Percentiles rank a stretch among this genome's conserved stretches.
Conservation (phyloP, 495 filamentous ascomycete genomes). For the Aspergillus olivimuriae region DNA sequence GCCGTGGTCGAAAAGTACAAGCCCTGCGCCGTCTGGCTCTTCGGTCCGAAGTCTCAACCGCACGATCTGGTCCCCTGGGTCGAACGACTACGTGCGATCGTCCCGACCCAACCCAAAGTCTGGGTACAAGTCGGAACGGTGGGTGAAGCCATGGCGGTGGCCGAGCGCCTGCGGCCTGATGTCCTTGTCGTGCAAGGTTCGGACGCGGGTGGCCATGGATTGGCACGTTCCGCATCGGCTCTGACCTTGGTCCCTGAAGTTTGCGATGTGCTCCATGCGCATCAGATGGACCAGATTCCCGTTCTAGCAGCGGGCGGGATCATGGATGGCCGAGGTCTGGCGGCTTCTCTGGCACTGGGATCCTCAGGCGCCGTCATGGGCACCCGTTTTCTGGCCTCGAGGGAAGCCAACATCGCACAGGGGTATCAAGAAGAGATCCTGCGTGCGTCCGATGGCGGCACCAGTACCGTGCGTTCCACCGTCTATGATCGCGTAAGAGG, state of each 20-base stretch:
- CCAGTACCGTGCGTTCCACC: constrained; percentile 54
- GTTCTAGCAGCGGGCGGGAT: constrained; percentile 68
- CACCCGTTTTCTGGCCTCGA: constrained; percentile 57
- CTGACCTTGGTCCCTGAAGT: constrained; percentile 51
- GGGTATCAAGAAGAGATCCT: constrained; percentile 55
- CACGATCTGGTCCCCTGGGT: constrained; percentile 48
- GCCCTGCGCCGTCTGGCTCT: constrained; percentile 64
- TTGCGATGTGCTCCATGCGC: constrained; percentile 40
- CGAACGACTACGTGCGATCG: constrained; percentile 29
- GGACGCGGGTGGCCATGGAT: constrained; percentile 74
- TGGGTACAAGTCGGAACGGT: constrained; percentile 70
- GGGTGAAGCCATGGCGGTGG: constrained; percentile 43
- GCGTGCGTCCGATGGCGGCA: constrained; percentile 54
- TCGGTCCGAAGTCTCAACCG: constrained; percentile 42
- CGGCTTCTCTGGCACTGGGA: constrained; percentile 57
- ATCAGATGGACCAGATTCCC: constrained; percentile 25
- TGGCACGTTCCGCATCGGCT: constrained; percentile 47
- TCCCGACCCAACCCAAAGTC: constrained; percentile 38
- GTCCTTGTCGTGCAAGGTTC: constrained; percentile 64
- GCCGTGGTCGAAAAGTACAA: constrained; percentile 33
- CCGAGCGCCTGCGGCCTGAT: constrained; percentile 40
- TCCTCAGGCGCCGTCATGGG: constrained; percentile 61
- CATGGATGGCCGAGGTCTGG: constrained; percentile 52
- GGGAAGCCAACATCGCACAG: constrained; percentile 50
- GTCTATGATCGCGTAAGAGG: constrained; percentile 63